Conservation (phyloP, 257 asterid species). For the Rubia yunnanensis region DNA sequence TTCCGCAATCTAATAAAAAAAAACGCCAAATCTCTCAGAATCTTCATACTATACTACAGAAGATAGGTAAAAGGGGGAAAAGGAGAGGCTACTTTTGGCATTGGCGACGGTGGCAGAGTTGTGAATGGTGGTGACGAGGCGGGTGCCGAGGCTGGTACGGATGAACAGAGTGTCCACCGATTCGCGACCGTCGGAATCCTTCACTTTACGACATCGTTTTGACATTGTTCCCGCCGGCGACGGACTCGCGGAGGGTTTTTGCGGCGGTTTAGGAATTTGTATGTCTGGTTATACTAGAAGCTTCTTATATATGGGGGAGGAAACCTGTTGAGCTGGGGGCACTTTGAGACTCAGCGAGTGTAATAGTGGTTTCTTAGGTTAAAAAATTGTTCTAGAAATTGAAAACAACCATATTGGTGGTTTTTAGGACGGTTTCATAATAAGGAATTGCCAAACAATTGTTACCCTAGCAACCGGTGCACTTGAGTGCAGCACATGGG, state of each 20-base stretch:
- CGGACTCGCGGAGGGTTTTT: background rate
- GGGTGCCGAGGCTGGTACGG: constrained; percentile 65
- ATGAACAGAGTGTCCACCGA: constrained; percentile 31
- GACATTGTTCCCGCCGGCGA: constrained; percentile 26
- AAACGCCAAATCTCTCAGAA: background rate
- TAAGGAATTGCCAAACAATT: too few relatives aligned
- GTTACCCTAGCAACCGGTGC: too few relatives aligned
- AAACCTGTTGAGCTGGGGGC: too few relatives aligned
- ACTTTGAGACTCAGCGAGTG: too few relatives aligned
- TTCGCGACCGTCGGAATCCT: constrained; percentile 15
- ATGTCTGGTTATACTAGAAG: too few relatives aligned
- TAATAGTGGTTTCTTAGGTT: too few relatives aligned
- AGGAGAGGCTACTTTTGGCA: constrained; percentile 39
- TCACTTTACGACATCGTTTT: constrained; percentile 34
- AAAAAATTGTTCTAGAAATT: too few relatives aligned
- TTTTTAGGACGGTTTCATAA: too few relatives aligned
- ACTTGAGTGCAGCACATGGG: too few relatives aligned
- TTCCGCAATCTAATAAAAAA: background rate
- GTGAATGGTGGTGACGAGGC: constrained; percentile 32
- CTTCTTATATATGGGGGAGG: too few relatives aligned
- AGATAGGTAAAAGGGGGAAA: background rate
- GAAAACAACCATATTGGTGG: too few relatives aligned
- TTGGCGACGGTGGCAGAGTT: constrained; percentile 41
- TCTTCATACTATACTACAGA: background rate
- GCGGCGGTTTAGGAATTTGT: background rate